Conservation (phyloP, 2,329 filamentous ascomycete species). For the Pseudogymnoascus sp. region DNA sequence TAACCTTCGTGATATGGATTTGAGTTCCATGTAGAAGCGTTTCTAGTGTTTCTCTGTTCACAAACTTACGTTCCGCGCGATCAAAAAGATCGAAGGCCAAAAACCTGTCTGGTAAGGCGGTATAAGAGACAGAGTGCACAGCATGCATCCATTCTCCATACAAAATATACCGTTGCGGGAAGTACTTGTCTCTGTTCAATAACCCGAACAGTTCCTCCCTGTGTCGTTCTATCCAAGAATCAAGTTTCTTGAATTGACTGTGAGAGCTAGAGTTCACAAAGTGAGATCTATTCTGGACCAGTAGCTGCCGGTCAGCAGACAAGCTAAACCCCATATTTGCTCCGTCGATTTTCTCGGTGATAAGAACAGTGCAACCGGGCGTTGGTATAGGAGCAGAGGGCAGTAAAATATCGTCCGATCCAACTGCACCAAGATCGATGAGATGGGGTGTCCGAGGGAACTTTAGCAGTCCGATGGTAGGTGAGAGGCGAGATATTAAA, state of each 20-base stretch:
- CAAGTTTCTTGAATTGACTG: constrained; percentile 15
- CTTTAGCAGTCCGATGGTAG: constrained; percentile 11
- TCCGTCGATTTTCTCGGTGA: constrained; percentile 18
- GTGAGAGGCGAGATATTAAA: constrained; percentile 12
- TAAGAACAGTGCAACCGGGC: constrained; percentile 3
- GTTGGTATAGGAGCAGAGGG: neutral
- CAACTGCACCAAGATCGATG: constrained; percentile 15
- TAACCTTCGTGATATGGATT: neutral
- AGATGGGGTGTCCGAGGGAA: constrained; percentile 16
- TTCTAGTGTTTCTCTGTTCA: neutral
- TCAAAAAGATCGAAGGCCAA: constrained; percentile 18
- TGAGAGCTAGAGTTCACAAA: constrained; percentile 14
- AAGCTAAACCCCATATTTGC: constrained; percentile 18
- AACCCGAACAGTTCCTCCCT: constrained; percentile 5
- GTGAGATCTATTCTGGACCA: constrained; percentile 17
- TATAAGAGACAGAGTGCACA: constrained; percentile 15
- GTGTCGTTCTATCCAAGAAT: constrained; percentile 13
- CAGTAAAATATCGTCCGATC: constrained; percentile 16
- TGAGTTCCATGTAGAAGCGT: neutral
- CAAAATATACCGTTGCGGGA: constrained; percentile 15
- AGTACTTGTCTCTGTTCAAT: constrained; percentile 9
- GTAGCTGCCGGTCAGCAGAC: constrained; percentile 5
- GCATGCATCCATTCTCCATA: constrained; percentile 18
- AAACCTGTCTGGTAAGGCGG: constrained; percentile 13
- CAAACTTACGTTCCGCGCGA: constrained; percentile 12